Percentiles rank a stretch among this genome's conserved stretches.
These are phyloP conservation scores for Saccharomycopsis guyanensis DNA, from an alignment of 805 yeast genomes.

Conservation along the genomic window DNA sequence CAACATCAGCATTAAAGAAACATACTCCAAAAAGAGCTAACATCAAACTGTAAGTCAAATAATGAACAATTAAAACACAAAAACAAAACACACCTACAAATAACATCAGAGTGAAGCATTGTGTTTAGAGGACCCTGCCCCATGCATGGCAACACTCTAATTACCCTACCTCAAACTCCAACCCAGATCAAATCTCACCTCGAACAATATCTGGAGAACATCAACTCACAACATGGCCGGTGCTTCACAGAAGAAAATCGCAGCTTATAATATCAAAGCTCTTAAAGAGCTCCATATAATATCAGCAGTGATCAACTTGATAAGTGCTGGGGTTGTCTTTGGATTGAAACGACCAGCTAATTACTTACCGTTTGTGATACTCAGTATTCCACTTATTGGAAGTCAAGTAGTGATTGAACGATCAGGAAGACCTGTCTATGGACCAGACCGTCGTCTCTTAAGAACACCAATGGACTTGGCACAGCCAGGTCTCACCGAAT, in stretches of 20 bases:
- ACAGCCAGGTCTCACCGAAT: conserved; percentile 62
- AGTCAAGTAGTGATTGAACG: conserved; percentile 48
- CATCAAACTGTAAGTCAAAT: too few species aligned
- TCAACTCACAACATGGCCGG: conserved; percentile 37
- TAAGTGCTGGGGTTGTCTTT: conserved; percentile 33
- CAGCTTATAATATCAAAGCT: conserved; percentile 28
- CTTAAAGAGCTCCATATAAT: conserved; percentile 29
- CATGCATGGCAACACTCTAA: too few species aligned
- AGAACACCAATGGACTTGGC: conserved; percentile 53
- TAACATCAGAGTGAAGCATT: too few species aligned
- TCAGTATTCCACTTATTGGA: conserved; percentile 35
- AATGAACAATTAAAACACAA: too few species aligned
- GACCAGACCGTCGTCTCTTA: conserved; percentile 34
- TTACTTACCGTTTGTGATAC: conserved; percentile 35
- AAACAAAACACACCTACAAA: too few species aligned
- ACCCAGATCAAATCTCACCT: too few species aligned
- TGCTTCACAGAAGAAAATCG: conserved; percentile 36
- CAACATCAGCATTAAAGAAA: too few species aligned
- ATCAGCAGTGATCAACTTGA: conserved; percentile 33
- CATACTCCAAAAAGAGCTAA: too few species aligned
- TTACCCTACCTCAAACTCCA: too few species aligned
- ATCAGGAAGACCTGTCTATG: conserved; percentile 52
- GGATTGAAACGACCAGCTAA: conserved; percentile 39
- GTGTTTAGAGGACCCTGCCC: too few species aligned
- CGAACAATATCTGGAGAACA: too few species aligned